Evolutionary conservation across 257 asterid species (phyloP).

Genomic region (Lithospermum erythrorhizon): DNA sequence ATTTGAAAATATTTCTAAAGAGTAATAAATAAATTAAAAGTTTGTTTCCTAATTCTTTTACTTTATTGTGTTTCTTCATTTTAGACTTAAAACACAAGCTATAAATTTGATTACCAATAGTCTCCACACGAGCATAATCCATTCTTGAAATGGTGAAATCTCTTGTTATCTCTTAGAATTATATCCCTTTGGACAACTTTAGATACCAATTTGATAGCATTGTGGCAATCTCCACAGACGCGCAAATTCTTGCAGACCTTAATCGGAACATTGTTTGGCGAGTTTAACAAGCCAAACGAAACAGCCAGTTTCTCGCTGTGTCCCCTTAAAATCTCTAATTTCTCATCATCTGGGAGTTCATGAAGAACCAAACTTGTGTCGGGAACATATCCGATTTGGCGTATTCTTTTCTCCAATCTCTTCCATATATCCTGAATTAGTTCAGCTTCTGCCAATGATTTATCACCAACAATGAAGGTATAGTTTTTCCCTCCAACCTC

Average conservation of each 20-base stretch:
- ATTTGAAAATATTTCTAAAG: no score
- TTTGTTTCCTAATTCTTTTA: no score
- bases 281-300: slow-evolving; percentile 10
- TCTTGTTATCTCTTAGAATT: slow-evolving; percentile 13
- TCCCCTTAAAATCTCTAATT: slow-evolving; percentile 7
- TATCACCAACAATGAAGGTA: slow-evolving; percentile 16
- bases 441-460: slow-evolving; percentile 9
- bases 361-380: slow-evolving; percentile 15
- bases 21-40: no score
- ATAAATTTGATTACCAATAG: slow-evolving; percentile 10
- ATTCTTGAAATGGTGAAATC: slow-evolving; percentile 9
- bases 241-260: slow-evolving; percentile 8
- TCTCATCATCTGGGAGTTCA: slow-evolving; percentile 7
- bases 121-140: slow-evolving; percentile 14
- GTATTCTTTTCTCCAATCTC: slow-evolving; percentile 7
- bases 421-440: slow-evolving; percentile 7
- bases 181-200: slow-evolving; percentile 9
- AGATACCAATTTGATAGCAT: slow-evolving; percentile 11
- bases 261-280: background rate
- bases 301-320: slow-evolving; percentile 6
- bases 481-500: slow-evolving; percentile 22
- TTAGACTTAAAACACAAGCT: no score
- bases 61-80: no score
- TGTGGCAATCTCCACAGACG: slow-evolving; percentile 9
- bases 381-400: slow-evolving; percentile 2